Evolutionary conservation across 2,329 filamentous ascomycete genomes (phyloP).

Genomic region (Calonectria crousiana): DNA sequence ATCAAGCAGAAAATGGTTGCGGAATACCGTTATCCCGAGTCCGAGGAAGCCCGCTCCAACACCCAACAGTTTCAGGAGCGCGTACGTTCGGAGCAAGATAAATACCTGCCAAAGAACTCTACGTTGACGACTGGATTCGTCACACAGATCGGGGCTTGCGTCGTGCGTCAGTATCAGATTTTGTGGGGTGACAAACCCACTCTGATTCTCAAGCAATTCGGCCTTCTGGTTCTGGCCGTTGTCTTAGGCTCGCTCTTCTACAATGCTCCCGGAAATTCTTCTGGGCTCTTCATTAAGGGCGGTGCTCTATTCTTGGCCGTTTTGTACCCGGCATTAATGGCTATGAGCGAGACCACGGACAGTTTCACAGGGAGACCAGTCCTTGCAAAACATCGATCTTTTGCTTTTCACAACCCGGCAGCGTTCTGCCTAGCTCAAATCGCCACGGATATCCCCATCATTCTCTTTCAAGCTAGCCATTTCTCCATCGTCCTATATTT

Average conservation of each 20-base stretch:
- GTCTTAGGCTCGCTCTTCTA: conserved; percentile 78
- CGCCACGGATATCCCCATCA: not conserved
- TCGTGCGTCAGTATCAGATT: conserved; percentile 74
- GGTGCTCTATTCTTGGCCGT: not conserved
- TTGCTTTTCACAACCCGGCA: not conserved
- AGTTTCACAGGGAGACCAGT: not conserved
- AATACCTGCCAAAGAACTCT: conserved; percentile 63
- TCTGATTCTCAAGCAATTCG: conserved; percentile 71
- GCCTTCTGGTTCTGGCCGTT: conserved; percentile 69
- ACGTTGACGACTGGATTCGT: conserved; percentile 67
- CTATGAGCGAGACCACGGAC: not conserved
- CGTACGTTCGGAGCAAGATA: conserved; percentile 66
- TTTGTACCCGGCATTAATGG: not conserved
- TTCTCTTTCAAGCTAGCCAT: not conserved
- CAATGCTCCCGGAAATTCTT: conserved; percentile 64
- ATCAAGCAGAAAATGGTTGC: conserved; percentile 63
- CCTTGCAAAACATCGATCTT: not conserved
- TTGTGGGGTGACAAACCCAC: conserved; percentile 74
- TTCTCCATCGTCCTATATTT: not conserved
- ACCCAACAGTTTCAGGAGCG: conserved; percentile 67
- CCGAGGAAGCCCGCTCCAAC: conserved; percentile 58
- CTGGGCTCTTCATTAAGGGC: not conserved
- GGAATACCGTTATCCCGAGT: conserved; percentile 69
- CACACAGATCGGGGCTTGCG: conserved; percentile 66
- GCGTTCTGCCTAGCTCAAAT: not conserved